Evolutionary conservation across 2,329 filamentous ascomycete genomes (phyloP).

Genomic region (Aspergillus pseudoterreus): DNA sequence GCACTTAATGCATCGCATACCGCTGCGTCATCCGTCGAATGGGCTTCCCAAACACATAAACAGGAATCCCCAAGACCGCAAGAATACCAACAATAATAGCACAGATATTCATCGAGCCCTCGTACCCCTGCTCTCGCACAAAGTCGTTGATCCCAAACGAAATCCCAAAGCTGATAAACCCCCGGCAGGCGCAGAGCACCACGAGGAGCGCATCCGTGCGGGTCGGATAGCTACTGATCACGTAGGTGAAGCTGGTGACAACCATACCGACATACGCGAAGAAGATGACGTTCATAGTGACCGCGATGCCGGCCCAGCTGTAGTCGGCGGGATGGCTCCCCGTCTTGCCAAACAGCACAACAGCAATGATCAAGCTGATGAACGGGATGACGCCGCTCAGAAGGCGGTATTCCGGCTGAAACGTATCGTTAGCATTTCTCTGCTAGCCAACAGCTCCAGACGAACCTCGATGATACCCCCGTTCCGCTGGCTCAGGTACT

Average conservation of each 20-base stretch:
- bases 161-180: slow-evolving; percentile 12
- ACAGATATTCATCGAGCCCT: slow-evolving; percentile 8
- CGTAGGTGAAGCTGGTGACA: slow-evolving; percentile 9
- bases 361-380: background rate
- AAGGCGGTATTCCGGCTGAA: slow-evolving; percentile 9
- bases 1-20: slow-evolving; percentile 3
- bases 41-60: slow-evolving; percentile 7
- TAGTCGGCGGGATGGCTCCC: slow-evolving; percentile 4
- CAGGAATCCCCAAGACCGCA: slow-evolving; percentile 2
- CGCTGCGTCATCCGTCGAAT: slow-evolving; percentile 8
- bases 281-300: slow-evolving; percentile 10
- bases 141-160: slow-evolving; percentile 10
- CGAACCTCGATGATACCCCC: slow-evolving; percentile 5
- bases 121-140: slow-evolving; percentile 7
- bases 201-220: slow-evolving; percentile 8
- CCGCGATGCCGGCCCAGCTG: slow-evolving; percentile 6
- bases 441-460: background rate
- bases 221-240: slow-evolving; percentile 9
- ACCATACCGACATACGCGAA: slow-evolving; percentile 10
- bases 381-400: slow-evolving; percentile 3
- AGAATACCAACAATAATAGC: slow-evolving; percentile 8
- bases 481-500: slow-evolving; percentile 11
- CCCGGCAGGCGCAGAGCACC: slow-evolving; percentile 8
- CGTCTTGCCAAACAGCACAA: slow-evolving; percentile 1
- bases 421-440: background rate